A percentile compares a stretch with the other conserved stretches of the same genome.
phyloP scores from a whole-genome alignment of 202 grass and related monocot genomes.

The Setaria viridis region DNA sequence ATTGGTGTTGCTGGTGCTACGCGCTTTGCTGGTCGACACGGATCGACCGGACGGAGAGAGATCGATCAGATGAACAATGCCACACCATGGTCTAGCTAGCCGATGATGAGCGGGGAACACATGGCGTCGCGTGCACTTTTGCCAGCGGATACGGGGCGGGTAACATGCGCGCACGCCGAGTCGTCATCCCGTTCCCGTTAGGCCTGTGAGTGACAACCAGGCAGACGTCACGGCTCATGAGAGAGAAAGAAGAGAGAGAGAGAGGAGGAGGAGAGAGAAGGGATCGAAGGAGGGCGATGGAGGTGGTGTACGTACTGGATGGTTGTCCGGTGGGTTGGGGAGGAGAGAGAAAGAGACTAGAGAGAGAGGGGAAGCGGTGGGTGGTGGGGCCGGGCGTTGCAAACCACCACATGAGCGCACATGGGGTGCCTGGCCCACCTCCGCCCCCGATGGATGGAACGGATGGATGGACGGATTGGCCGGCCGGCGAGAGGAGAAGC shows the following conservation, averaged over 20 bases:
- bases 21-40: not conserved
- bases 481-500: not conserved
- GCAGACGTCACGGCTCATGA: constrained; percentile 7
- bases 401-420: constrained; percentile 97
- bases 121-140: constrained; percentile 30
- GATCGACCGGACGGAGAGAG: not conserved
- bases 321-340: not conserved
- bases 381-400: constrained; percentile 63
- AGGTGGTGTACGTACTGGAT: constrained; percentile 14
- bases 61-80: too few species aligned
- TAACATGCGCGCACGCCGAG: constrained; percentile 34
- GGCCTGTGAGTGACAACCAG: constrained; percentile 3
- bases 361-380: constrained; percentile 48
- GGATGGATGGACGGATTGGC: not conserved
- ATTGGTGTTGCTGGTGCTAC: too few species aligned
- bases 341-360: not conserved
- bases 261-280: not conserved
- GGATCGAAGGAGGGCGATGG: constrained; percentile 3
- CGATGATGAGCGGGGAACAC: not conserved
- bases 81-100: too few species aligned
- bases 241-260: not conserved
- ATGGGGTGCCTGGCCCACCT: constrained; percentile 62
- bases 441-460: not conserved
- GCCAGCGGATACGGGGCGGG: not conserved
- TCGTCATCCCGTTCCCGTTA: constrained; percentile 35